These are phyloP conservation scores for Solidago caesia DNA, from an alignment of 129 eudicot genomes.

Conservation along the genomic window DNA sequence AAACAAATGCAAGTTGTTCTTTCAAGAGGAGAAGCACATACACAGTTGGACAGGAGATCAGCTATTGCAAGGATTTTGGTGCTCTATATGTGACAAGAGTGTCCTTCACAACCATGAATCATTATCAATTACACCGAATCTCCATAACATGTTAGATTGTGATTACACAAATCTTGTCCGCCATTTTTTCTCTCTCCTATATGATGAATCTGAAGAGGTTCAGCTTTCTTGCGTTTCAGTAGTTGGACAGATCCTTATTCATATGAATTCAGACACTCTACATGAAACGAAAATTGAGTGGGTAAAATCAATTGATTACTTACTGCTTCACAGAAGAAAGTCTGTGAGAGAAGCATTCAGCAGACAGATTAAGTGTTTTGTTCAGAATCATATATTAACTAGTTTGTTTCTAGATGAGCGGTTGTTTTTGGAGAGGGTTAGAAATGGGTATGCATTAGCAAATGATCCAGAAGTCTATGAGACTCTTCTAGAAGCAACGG, in stretches of 20 bases:
- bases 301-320: constrained; percentile 60
- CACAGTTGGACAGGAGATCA: constrained; percentile 39
- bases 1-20: constrained; percentile 57
- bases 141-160: constrained; percentile 31
- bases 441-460: constrained; percentile 61
- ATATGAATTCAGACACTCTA: constrained; percentile 49
- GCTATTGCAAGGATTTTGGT: constrained; percentile 72
- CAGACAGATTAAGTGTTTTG: constrained; percentile 61
- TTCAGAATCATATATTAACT: constrained; percentile 56
- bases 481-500: constrained; percentile 75
- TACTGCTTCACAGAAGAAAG: constrained; percentile 67
- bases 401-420: constrained; percentile 55
- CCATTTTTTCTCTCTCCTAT: constrained; percentile 66
- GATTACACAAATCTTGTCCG: constrained; percentile 52
- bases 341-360: constrained; percentile 80
- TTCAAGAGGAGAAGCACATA: constrained; percentile 40
- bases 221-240: constrained; percentile 67
- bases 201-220: constrained; percentile 82
- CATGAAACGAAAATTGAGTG: constrained; percentile 58
- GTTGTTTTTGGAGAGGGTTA: constrained; percentile 66
- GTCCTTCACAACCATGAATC: constrained; percentile 30
- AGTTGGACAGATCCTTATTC: constrained; percentile 61
- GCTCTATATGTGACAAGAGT: constrained; percentile 69
- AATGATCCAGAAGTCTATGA: constrained; percentile 76
- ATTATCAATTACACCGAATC: constrained; percentile 27